Conservation (phyloP, 176 grass and related monocot genomes). For the Zoysia pacifica region DNA sequence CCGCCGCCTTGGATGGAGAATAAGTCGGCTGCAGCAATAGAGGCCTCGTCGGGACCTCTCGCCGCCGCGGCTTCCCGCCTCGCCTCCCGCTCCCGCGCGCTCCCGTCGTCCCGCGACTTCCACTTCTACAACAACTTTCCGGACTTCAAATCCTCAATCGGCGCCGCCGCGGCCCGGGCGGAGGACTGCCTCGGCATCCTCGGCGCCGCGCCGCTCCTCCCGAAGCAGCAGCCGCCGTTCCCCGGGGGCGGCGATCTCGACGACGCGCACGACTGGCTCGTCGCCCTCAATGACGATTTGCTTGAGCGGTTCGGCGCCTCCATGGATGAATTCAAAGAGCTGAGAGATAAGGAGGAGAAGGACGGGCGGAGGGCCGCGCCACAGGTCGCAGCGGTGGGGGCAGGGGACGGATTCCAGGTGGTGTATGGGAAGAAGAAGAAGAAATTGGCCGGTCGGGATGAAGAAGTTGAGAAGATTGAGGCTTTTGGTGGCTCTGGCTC, state of each 20-base stretch:
- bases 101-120: conserved; percentile 60
- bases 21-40: conserved; percentile 39
- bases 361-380: conserved; percentile 29
- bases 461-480: conserved; percentile 27
- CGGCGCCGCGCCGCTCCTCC: conserved; percentile 20
- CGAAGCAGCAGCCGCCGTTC: conserved; percentile 48
- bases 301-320: conserved; percentile 59
- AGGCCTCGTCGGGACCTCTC: conserved; percentile 46
- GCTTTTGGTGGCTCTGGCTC: conserved; percentile 32
- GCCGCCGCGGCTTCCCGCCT: conserved; percentile 52
- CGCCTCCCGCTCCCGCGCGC: conserved; percentile 43
- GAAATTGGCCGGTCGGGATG: conserved; percentile 26
- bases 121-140: conserved; percentile 94
- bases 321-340: conserved; percentile 68
- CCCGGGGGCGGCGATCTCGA: conserved; percentile 61
- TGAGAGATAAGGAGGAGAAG: conserved; percentile 64
- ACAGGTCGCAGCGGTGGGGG: conserved; percentile 4
- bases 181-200: conserved; percentile 50
- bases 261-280: conserved; percentile 66
- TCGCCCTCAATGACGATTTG: conserved; percentile 73
- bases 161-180: conserved; percentile 46
- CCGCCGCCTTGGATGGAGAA: conserved; percentile 45
- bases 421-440: conserved; percentile 86
- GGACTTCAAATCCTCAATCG: conserved; percentile 61
- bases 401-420: conserved; percentile 64